Evolutionary conservation across 306 rosid genomes (phyloP).

Genomic region (Comarum palustre): DNA sequence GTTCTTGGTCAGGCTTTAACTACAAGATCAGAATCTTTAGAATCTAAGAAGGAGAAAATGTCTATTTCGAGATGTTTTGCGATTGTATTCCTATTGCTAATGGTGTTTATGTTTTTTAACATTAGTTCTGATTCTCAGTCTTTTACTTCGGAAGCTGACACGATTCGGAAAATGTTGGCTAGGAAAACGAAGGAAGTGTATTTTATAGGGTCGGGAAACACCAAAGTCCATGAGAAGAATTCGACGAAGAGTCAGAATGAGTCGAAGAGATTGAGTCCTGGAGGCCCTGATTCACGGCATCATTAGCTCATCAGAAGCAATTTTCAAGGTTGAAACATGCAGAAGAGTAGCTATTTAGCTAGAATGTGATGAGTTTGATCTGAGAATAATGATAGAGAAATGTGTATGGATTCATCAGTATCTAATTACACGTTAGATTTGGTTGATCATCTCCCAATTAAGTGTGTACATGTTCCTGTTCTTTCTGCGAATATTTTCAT

Average conservation of each 20-base stretch:
- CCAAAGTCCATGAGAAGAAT: not conserved
- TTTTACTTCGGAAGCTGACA: not conserved
- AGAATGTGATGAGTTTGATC: not conserved
- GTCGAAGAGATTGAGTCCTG: not conserved
- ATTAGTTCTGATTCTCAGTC: not conserved
- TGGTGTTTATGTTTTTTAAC: not conserved
- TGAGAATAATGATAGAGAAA: not conserved
- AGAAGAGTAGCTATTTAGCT: no score
- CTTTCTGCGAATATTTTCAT: not conserved
- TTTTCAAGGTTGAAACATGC: not conserved
- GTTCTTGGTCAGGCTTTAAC: not conserved
- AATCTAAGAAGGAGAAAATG: not conserved
- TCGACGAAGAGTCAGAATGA: not conserved
- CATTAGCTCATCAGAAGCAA: not conserved
- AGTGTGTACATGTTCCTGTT: not conserved
- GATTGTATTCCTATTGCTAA: not conserved
- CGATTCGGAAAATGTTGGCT: not conserved
- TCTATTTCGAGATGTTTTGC: not conserved
- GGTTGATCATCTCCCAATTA: not conserved
- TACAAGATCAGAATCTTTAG: not conserved
- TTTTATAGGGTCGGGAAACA: not conserved
- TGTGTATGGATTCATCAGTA: not conserved
- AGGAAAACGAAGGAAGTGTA: not conserved
- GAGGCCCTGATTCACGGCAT: not conserved
- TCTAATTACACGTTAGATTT: not conserved